Evolutionary conservation across 768 basidiomycete species (phyloP).

Genomic region (Xerocomus brunneocitrinus): DNA sequence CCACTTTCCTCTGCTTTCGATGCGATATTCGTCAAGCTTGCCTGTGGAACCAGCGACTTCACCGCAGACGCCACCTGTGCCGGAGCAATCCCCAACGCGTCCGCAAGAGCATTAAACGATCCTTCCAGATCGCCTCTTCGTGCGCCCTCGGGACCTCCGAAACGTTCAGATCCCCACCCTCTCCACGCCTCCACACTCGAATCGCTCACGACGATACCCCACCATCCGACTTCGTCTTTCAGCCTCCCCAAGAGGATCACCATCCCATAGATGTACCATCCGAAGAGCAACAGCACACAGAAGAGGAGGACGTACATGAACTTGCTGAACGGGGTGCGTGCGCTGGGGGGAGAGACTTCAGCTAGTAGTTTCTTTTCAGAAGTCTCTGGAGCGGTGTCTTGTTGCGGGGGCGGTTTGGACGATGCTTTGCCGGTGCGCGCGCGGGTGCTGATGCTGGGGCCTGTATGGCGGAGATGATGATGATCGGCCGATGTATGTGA

Average conservation of each 20-base stretch:
- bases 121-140: constrained; percentile 42
- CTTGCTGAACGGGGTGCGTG: constrained; percentile 17
- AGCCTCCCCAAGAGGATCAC: constrained; percentile 42
- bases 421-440: neutral
- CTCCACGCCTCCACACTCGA: neutral
- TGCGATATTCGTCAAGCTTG: constrained; percentile 53
- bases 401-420: neutral
- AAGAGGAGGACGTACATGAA: constrained; percentile 49
- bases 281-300: constrained; percentile 38
- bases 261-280: constrained; percentile 50
- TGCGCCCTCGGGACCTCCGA: neutral
- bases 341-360: constrained; percentile 2
- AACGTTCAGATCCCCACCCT: constrained; percentile 2
- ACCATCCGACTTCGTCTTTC: constrained; percentile 56
- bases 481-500: constrained; percentile 6
- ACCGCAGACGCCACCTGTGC: constrained; percentile 61
- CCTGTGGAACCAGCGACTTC: constrained; percentile 54
- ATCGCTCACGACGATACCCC: constrained; percentile 27
- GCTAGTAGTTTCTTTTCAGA: neutral
- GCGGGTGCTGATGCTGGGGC: constrained; percentile 14
- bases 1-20: constrained; percentile 40
- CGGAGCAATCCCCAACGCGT: constrained; percentile 57
- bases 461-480: constrained; percentile 15
- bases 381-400: neutral
- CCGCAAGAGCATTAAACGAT: constrained; percentile 55